Percentiles rank a stretch among this genome's conserved stretches.
Conservation (phyloP, 805 yeast species). For the Candida orba region DNA sequence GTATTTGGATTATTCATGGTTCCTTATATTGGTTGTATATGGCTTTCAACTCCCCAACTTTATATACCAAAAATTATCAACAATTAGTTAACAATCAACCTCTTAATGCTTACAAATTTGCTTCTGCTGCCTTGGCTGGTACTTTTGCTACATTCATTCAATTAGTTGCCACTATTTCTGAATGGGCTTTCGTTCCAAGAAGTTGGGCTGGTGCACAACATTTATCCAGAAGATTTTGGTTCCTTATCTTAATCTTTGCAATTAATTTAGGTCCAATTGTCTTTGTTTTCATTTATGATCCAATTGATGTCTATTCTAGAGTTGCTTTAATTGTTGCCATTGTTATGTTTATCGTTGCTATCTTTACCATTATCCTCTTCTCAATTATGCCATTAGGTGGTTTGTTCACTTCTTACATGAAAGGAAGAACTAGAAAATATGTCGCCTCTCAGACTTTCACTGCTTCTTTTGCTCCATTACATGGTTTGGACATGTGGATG, state of each 20-base stretch:
- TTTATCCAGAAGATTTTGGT: conserved; percentile 77
- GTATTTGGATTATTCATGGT: conserved; percentile 95
- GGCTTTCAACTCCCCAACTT: conserved; percentile 85
- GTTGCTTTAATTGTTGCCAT: conserved; percentile 76
- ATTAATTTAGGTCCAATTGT: conserved; percentile 81
- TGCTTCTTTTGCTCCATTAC: conserved; percentile 74
- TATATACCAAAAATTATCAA: conserved; percentile 80
- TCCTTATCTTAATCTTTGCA: conserved; percentile 57
- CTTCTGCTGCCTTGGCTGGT: conserved; percentile 91
- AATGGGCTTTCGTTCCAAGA: conserved; percentile 96
- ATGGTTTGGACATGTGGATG: conserved; percentile 92
- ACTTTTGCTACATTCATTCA: conserved; percentile 75
- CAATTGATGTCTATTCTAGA: conserved; percentile 54
- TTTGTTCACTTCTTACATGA: conserved; percentile 86
- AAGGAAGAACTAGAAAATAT: conserved; percentile 77
- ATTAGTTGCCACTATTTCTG: conserved; percentile 79
- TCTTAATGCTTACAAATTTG: conserved; percentile 87
- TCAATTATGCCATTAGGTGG: conserved; percentile 97
- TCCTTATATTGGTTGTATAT: conserved; percentile 91
- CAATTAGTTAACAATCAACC: conserved; percentile 84
- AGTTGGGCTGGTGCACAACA: conserved; percentile 99
- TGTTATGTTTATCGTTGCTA: conserved; percentile 82
- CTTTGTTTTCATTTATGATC: conserved; percentile 78
- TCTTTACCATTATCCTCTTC: conserved; percentile 78
- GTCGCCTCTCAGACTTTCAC: conserved; percentile 95